Percentiles rank a stretch among this genome's conserved stretches.
These are phyloP conservation scores for Gamsiella multidivaricata DNA, from an alignment of 192 early-diverging fungal species.

Conservation along the genomic window DNA sequence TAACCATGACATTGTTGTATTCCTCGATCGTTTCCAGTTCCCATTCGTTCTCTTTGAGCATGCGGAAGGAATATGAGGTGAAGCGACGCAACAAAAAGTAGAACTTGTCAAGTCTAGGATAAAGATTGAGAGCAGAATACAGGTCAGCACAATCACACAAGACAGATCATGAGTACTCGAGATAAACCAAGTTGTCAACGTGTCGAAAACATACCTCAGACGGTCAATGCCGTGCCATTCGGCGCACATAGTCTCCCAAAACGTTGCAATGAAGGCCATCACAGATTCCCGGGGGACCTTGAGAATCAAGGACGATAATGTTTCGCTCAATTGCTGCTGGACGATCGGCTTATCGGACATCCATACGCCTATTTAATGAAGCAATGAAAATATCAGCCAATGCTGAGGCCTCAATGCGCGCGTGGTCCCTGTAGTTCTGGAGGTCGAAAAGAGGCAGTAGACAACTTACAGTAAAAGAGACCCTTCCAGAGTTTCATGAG, in stretches of 20 bases:
- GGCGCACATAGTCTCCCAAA: slow-evolving; percentile 72
- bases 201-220: slow-evolving; percentile 61
- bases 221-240: slow-evolving; percentile 87
- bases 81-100: slow-evolving; percentile 77
- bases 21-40: slow-evolving; percentile 60
- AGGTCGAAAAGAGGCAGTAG: too few species aligned
- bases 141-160: background rate
- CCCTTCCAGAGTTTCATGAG: slow-evolving; percentile 92
- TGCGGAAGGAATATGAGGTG: slow-evolving; percentile 69
- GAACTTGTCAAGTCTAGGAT: slow-evolving; percentile 79
- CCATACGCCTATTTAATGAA: slow-evolving; percentile 80
- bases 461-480: slow-evolving; percentile 90
- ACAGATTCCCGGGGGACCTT: slow-evolving; percentile 58
- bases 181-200: background rate
- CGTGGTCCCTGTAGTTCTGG: background rate
- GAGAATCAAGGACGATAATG: slow-evolving; percentile 71
- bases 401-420: background rate
- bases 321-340: slow-evolving; percentile 88
- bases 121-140: background rate
- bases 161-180: too few species aligned
- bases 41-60: slow-evolving; percentile 71
- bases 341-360: slow-evolving; percentile 95
- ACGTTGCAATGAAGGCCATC: slow-evolving; percentile 68
- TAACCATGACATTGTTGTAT: slow-evolving; percentile 63
- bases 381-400: slow-evolving; percentile 1